Percentiles rank a stretch among this genome's conserved stretches.
Evolutionary conservation across 345 rosid species (phyloP).

Genomic region (Schrenkiella parvula): DNA sequence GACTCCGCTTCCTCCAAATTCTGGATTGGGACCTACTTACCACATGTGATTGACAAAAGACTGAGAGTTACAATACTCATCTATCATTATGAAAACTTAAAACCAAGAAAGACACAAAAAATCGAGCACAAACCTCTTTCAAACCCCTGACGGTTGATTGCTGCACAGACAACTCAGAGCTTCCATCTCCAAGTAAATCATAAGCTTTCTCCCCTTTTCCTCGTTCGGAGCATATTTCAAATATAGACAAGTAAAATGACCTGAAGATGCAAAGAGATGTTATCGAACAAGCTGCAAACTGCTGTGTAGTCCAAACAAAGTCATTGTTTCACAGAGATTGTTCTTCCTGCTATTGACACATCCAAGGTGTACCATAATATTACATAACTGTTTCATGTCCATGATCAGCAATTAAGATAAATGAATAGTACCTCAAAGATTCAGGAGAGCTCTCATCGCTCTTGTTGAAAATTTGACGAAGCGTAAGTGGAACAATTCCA

Average conservation of each 20-base stretch:
- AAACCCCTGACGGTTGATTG: conserved; percentile 70
- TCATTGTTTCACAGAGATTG: background rate
- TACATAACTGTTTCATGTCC: background rate
- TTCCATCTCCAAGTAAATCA: conserved; percentile 58
- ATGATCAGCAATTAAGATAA: background rate
- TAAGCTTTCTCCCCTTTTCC: conserved; percentile 69
- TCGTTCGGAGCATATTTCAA: conserved; percentile 77
- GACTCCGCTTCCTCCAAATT: conserved; percentile 62
- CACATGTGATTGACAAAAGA: background rate
- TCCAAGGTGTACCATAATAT: background rate
- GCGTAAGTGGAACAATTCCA: conserved; percentile 71
- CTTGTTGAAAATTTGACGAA: conserved; percentile 52
- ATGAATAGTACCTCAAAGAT: conserved; percentile 43
- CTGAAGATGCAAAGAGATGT: conserved; percentile 36
- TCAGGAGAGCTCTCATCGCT: conserved; percentile 5
- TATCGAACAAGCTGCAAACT: background rate
- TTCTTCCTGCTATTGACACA: background rate
- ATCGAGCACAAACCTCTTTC: conserved; percentile 50
- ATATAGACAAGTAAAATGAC: conserved; percentile 57
- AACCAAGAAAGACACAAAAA: background rate
- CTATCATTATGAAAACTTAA: background rate
- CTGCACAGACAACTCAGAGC: conserved; percentile 55
- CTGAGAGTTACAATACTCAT: background rate
- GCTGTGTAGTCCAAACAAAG: background rate
- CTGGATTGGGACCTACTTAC: conserved; percentile 46